These are phyloP conservation scores for Metarhizium anisopliae DNA, from an alignment of 2,329 filamentous ascomycete genomes.

Conservation along the genomic window DNA sequence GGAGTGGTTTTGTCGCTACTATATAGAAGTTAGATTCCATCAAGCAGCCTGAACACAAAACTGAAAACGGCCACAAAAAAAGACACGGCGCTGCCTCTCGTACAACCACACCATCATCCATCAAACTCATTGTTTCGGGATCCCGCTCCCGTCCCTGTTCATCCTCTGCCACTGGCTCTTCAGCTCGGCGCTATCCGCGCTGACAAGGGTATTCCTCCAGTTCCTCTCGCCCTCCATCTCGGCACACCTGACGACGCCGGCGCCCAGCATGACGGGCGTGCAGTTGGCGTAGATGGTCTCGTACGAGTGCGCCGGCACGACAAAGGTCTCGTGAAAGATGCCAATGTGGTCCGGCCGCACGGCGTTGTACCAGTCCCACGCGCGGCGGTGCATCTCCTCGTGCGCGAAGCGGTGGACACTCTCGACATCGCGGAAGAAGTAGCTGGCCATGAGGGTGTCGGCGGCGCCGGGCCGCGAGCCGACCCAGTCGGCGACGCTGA, in stretches of 20 bases:
- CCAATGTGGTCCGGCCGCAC: constrained; percentile 30
- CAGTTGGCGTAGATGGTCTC: constrained; percentile 44
- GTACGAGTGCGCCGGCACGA: constrained; percentile 32
- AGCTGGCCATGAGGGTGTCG: constrained; percentile 32
- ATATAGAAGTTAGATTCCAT: no score
- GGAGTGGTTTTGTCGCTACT: no score
- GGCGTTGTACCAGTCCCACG: constrained; percentile 40
- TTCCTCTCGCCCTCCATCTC: constrained; percentile 13
- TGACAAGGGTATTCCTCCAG: constrained; percentile 27
- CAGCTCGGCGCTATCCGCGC: constrained; percentile 19
- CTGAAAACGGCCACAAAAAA: no score
- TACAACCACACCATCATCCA: not conserved
- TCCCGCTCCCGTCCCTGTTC: constrained; percentile 15
- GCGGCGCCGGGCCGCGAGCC: constrained; percentile 17
- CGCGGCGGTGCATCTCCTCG: constrained; percentile 34
- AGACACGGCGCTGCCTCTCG: no score
- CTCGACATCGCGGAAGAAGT: constrained; percentile 42
- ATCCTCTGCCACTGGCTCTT: constrained; percentile 26
- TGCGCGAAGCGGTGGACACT: constrained; percentile 44
- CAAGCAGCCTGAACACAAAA: no score
- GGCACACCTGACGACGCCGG: constrained; percentile 15
- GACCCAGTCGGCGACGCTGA: constrained; percentile 33
- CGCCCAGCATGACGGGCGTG: constrained; percentile 27
- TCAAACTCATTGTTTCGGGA: constrained; percentile 5
- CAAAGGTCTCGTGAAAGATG: constrained; percentile 47